Conservation (phyloP, 2,329 filamentous ascomycete genomes). For the Penicillium aurantiogriseum region DNA sequence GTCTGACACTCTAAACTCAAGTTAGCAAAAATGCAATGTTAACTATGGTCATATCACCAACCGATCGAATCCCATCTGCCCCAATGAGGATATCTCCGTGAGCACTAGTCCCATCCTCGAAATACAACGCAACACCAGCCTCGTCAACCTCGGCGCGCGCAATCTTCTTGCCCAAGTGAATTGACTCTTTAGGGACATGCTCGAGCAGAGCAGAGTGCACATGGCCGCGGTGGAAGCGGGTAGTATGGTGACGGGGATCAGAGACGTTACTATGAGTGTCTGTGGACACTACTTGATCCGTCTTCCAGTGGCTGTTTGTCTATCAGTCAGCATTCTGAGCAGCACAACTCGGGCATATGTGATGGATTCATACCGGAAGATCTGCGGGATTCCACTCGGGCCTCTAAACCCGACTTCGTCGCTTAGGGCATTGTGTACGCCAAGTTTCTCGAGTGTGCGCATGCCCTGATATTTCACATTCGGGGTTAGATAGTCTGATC, state of each 20-base stretch:
- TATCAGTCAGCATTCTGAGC: neutral
- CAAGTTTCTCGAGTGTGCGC: constrained; percentile 52
- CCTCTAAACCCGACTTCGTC: constrained; percentile 42
- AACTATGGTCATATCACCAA: constrained; percentile 31
- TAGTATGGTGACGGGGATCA: constrained; percentile 41
- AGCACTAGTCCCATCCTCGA: constrained; percentile 49
- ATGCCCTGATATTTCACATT: constrained; percentile 34
- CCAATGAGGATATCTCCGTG: constrained; percentile 52
- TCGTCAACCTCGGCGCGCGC: constrained; percentile 35
- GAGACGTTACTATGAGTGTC: constrained; percentile 36
- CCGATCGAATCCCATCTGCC: constrained; percentile 55
- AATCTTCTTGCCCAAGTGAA: constrained; percentile 49
- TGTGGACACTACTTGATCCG: constrained; percentile 47
- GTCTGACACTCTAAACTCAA: constrained; percentile 22
- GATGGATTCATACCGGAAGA: constrained; percentile 39
- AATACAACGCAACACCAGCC: constrained; percentile 39
- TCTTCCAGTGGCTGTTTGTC: constrained; percentile 40
- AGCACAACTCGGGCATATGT: neutral
- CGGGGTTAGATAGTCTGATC: neutral
- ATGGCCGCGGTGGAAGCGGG: constrained; percentile 51
- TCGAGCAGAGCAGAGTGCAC: constrained; percentile 50
- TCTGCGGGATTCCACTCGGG: constrained; percentile 47
- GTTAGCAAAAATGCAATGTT: neutral
- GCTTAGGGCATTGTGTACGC: constrained; percentile 48
- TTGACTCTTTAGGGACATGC: constrained; percentile 43